Base-by-base conservation (phyloP, 2,329 filamentous ascomycete genomes). In the Monosporascus sp. region DNA sequence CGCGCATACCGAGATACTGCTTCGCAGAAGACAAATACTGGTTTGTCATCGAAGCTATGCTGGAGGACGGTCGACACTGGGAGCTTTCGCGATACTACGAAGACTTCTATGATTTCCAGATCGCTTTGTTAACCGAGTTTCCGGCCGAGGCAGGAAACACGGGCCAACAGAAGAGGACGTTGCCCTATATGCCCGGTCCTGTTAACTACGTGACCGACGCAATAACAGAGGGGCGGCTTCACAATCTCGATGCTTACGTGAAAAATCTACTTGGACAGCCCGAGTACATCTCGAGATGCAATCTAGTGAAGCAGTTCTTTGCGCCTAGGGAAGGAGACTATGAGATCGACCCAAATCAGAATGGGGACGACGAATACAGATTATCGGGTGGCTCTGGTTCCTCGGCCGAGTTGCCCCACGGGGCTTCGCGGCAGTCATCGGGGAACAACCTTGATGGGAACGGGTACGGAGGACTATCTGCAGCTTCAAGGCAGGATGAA, bases 61-160 rank as follows among this genome's bases (percentile, higher is more conserved):
- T 97, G 70, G 91, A 96, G 66, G 92, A 97, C 67, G 92, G 91
- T 48, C 82, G 89, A 47, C 87, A 89, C 66, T 97, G 92, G 91
- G 92, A 97, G 68, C 76, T 99, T 49, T 93, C 91, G 40, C 85
- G 94, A 58, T 94, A 96, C 67, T 99, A 99, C 67, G 91, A 97
- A 70, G 94, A 97, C 74, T 99, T 99, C 68, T 99, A 97, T 73
- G 94, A 97, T 70, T 93, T 97, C 70, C 94, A 99, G 70, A 97
- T 97, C 66, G 90, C 91, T 35, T 84, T 99, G 8, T 82, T 99
- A 48, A 93, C 91, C 45, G 90, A 86, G 60, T 97, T 97, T 66
- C 93, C 94, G 22, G 85, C 89, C 37, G 94, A 97, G 71, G 93
- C 94, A 38, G 94, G 94, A 51, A 94, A 95, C 65, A 88, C 86